phyloP scores from a whole-genome alignment of 202 grass and related monocot genomes.

The Saccharum hybrid region DNA sequence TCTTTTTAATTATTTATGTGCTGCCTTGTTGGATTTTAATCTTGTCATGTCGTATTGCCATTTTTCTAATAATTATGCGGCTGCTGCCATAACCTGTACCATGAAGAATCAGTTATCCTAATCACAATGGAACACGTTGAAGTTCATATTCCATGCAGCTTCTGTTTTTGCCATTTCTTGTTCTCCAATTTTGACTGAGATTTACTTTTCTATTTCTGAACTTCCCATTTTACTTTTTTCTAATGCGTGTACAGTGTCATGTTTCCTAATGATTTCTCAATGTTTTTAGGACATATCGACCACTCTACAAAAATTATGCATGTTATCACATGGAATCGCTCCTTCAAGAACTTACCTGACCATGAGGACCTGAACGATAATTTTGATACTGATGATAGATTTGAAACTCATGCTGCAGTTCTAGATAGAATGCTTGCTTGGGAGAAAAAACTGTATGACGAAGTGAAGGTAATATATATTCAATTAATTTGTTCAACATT shows the following conservation, averaged over 20 bases:
- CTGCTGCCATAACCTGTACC: constrained; percentile 19
- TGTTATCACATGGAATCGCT: constrained; percentile 97
- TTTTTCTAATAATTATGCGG: neutral
- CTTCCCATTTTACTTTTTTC: constrained; percentile 28
- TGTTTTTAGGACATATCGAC: constrained; percentile 78
- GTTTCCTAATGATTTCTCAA: constrained; percentile 21
- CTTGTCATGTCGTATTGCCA: neutral
- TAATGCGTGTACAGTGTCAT: neutral
- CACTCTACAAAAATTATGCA: constrained; percentile 93
- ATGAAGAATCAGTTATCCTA: constrained; percentile 6
- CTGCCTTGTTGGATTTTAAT: constrained; percentile 16
- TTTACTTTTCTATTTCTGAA: constrained; percentile 35
- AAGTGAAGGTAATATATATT: constrained; percentile 82
- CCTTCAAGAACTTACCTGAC: constrained; percentile 77
- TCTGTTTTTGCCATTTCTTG: neutral
- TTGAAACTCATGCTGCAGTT: constrained; percentile 84
- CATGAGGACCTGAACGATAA: constrained; percentile 62
- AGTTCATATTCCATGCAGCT: neutral
- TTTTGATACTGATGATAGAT: constrained; percentile 65
- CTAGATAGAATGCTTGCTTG: constrained; percentile 98
- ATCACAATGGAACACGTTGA: neutral
- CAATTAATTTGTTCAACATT: constrained; percentile 22
- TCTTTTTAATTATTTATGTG: neutral
- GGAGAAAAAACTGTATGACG: constrained; percentile 95
- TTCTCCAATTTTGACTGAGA: neutral